phyloP scores from a whole-genome alignment of 306 rosid genomes.

The Prunus mume region DNA sequence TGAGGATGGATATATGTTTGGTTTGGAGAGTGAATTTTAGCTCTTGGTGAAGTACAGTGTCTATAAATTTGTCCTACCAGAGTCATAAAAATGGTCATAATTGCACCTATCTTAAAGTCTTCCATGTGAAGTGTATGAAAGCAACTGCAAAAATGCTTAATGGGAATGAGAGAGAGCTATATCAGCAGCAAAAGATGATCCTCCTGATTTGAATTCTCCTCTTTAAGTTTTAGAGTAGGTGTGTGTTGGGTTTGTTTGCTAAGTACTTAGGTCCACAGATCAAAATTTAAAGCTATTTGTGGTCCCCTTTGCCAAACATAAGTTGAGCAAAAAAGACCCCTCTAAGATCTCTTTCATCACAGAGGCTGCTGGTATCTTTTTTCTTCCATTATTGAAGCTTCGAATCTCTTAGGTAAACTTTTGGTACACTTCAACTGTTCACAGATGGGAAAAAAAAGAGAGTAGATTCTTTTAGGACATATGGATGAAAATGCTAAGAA shows the following conservation, averaged over 20 bases:
- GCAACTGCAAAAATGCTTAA: not conserved
- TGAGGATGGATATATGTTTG: not conserved
- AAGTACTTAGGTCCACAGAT: constrained; percentile 25
- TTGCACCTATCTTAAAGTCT: constrained; percentile 2
- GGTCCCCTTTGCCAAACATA: constrained; percentile 38
- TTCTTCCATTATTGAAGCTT: not conserved
- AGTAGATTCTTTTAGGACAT: not conserved
- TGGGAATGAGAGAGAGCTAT: not conserved
- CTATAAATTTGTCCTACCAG: not conserved
- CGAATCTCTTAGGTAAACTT: not conserved
- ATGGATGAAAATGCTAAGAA: not conserved
- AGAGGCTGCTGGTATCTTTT: not conserved
- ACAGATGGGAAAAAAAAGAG: not conserved
- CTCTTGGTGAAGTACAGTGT: not conserved
- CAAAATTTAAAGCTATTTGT: constrained; percentile 30
- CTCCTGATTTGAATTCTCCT: not conserved
- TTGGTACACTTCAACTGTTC: not conserved
- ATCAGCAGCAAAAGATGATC: not conserved
- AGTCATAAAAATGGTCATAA: not conserved
- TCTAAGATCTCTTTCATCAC: not conserved
- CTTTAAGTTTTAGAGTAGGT: not conserved
- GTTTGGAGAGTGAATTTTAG: too few species aligned
- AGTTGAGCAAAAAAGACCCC: not conserved
- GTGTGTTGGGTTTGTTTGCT: constrained; percentile 23
- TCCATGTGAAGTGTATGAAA: constrained; percentile 7